Evolutionary conservation across 768 basidiomycete species (phyloP).

Genomic region (Daedaleopsis nitida): DNA sequence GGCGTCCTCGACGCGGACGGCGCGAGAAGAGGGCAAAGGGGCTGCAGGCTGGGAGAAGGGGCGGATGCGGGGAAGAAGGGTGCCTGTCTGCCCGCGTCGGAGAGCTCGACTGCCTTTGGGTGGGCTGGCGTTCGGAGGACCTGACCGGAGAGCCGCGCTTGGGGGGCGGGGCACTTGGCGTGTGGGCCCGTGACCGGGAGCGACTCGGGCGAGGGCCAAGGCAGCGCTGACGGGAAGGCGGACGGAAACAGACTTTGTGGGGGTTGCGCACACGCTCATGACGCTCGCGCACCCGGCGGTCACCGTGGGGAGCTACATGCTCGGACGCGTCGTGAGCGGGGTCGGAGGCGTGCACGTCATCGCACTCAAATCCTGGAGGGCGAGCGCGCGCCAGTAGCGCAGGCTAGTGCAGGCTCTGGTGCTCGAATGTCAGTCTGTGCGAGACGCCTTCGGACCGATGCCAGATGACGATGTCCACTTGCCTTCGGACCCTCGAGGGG

Average conservation of each 20-base stretch:
- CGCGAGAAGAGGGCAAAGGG: not conserved
- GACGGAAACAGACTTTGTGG: not conserved
- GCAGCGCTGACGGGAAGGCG: not conserved
- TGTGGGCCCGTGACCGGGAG: too few relatives aligned
- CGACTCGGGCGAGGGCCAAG: too few relatives aligned
- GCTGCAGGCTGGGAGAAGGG: not conserved
- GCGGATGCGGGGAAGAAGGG: constrained; percentile 4
- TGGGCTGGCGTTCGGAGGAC: constrained; percentile 2
- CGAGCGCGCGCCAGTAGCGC: too few relatives aligned
- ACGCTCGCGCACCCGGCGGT: not conserved
- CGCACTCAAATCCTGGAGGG: too few relatives aligned
- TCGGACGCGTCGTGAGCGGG: too few relatives aligned
- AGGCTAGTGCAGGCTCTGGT: too few relatives aligned
- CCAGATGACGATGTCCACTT: too few relatives aligned
- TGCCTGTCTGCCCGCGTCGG: not conserved
- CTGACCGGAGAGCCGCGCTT: constrained; percentile 4
- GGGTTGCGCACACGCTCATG: not conserved
- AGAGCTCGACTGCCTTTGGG: not conserved
- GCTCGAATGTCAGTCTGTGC: too few relatives aligned
- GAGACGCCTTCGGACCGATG: too few relatives aligned
- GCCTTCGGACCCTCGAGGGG: too few relatives aligned
- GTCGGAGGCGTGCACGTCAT: too few relatives aligned
- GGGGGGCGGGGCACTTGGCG: not conserved
- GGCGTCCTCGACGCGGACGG: not conserved
- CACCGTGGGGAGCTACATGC: too few relatives aligned